phyloP scores from a whole-genome alignment of 495 filamentous ascomycete species.

The Cairneyella variabilis region DNA sequence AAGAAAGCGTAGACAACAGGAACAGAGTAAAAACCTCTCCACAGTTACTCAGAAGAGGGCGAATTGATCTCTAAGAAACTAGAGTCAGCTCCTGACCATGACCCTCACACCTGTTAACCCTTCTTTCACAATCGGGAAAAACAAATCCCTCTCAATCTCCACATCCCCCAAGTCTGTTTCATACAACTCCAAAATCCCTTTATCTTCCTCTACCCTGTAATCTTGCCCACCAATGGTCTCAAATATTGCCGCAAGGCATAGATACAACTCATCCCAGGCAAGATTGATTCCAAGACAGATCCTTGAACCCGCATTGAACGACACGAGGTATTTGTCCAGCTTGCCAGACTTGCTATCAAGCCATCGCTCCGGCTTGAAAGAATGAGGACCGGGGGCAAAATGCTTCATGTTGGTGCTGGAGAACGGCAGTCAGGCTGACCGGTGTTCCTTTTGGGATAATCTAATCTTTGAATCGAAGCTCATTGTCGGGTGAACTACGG shows the following conservation, averaged over 20 bases:
- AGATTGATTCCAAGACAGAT: slow-evolving; percentile 27
- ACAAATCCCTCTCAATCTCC: not conserved
- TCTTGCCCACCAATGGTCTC: not conserved
- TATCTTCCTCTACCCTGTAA: not conserved
- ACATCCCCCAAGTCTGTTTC: slow-evolving; percentile 8
- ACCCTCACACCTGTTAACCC: slow-evolving; percentile 5
- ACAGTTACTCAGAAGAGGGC: too few relatives aligned
- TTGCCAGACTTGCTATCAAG: slow-evolving; percentile 15
- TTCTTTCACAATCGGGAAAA: not conserved
- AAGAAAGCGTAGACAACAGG: too few relatives aligned
- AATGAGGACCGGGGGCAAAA: slow-evolving; percentile 32
- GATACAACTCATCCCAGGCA: slow-evolving; percentile 38
- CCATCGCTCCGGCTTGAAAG: slow-evolving; percentile 45
- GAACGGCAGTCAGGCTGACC: slow-evolving; percentile 35
- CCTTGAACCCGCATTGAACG: slow-evolving; percentile 19
- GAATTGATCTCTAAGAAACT: too few relatives aligned
- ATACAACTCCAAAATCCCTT: not conserved
- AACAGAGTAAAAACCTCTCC: too few relatives aligned
- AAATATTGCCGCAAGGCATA: slow-evolving; percentile 31
- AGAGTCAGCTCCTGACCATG: too few relatives aligned
- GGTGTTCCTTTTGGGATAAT: slow-evolving; percentile 32
- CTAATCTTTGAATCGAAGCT: slow-evolving; percentile 24
- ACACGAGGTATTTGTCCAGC: slow-evolving; percentile 21
- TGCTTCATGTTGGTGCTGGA: slow-evolving; percentile 30
- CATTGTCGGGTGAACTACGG: slow-evolving; percentile 19